Evolutionary conservation across 1,139 yeast species (phyloP).

Genomic region (Zygoascus sp.): DNA sequence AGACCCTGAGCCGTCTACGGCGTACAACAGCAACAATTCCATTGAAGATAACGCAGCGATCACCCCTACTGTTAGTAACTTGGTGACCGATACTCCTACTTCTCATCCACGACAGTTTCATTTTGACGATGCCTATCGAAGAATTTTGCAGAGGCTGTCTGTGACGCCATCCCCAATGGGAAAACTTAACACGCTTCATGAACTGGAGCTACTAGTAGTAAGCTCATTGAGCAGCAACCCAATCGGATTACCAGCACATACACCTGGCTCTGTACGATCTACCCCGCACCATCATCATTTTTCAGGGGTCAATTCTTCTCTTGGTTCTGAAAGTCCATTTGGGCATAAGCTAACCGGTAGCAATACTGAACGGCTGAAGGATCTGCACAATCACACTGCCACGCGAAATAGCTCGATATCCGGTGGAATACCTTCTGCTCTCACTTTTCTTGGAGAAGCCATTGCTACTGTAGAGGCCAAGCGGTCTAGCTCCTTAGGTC

Average conservation of each 20-base stretch:
- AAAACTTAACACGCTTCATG: constrained; percentile 29
- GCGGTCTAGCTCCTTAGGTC: constrained; percentile 24
- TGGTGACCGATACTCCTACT: neutral
- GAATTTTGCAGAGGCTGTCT: constrained; percentile 27
- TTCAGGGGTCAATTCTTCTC: constrained; percentile 23
- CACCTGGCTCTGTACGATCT: constrained; percentile 24
- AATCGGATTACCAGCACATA: constrained; percentile 14
- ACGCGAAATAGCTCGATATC: constrained; percentile 17
- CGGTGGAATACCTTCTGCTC: constrained; percentile 10
- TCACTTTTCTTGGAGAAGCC: constrained; percentile 29
- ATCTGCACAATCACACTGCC: neutral
- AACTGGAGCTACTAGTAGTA: constrained; percentile 32
- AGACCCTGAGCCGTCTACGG: neutral
- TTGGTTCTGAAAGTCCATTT: constrained; percentile 11
- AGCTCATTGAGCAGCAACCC: constrained; percentile 22
- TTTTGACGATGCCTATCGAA: constrained; percentile 29
- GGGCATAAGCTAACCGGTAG: constrained; percentile 5
- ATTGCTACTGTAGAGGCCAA: constrained; percentile 26
- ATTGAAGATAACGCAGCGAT: neutral
- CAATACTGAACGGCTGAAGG: neutral
- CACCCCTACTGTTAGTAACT: neutral
- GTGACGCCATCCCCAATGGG: constrained; percentile 31
- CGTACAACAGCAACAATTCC: neutral
- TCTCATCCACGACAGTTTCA: constrained; percentile 18
- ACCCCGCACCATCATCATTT: constrained; percentile 15